Evolutionary conservation across 371 early-diverging fungal species (phyloP), one percentile per base, ranked within the genome.

Genomic region (Mortierella sp.): DNA sequence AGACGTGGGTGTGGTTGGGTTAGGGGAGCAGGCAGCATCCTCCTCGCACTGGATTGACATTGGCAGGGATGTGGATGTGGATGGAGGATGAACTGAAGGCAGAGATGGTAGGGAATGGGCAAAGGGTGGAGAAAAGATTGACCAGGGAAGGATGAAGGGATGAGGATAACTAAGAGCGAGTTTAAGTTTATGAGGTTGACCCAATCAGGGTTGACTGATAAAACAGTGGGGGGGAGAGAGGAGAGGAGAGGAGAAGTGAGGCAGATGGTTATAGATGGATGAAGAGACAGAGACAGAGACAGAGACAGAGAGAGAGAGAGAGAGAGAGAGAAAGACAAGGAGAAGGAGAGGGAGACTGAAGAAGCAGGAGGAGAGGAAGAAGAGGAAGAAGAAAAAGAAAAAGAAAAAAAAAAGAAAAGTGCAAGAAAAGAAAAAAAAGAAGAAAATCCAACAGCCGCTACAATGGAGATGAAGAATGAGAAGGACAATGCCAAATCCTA

Each of bases 351-450:
- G 30, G 37, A 29, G 28, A n/a, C n/a, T 19, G 25, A 28, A 37
- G 55, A 56, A 26, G 19, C 19, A 45, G 50, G 26, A 50, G 56
- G 66, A 64, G 28, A 63, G 55, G 52, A 3, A 56, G 23, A 56
- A 23, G 7, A 48, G 18, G 11, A 44, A 37, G 19, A 28, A 16
- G 30, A n/a, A 47, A 47, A 46, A 26, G 18, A 37, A 56, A 12
- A 25, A 53, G 55, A 23, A 55, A 57, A 44, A 16, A 30, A 19
- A 43, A 30, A 18, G 29, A 50, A 43, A 21, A 50, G n/a, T 7
- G 45, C 15, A 18, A 14, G n/a, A 18, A 43, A 46, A 23, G 57
- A 52, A n/a, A 25, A 28, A 16, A 55, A 29, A 48, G 1, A 57
- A 44, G 45, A 55, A 50, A 37, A 3, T 5, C 37, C 3, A 3